These are phyloP conservation scores for Bolboschoenoplectus hybrid DNA, from an alignment of 202 grass and related monocot species.

Conservation along the genomic window DNA sequence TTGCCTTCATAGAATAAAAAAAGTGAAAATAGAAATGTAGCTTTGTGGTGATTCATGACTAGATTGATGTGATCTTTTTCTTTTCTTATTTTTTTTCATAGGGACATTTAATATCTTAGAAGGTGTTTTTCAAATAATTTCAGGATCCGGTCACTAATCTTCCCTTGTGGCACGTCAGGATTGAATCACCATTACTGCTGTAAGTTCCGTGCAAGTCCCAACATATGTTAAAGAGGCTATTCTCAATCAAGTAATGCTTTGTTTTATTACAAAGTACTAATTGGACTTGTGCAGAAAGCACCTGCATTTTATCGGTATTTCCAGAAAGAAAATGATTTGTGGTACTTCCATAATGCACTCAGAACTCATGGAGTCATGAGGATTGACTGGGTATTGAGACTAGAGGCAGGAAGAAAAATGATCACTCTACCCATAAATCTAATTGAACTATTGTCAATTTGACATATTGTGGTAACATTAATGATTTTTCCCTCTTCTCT, in stretches of 20 bases:
- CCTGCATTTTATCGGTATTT: slow-evolving; percentile 20
- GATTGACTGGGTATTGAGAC: background rate
- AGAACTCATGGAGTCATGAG: background rate
- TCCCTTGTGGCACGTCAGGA: slow-evolving; percentile 64
- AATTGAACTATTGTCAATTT: background rate
- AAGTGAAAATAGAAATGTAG: background rate
- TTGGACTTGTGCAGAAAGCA: background rate
- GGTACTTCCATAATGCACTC: slow-evolving; percentile 5
- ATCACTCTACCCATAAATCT: background rate
- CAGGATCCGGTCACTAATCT: slow-evolving; percentile 95
- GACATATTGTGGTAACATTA: background rate
- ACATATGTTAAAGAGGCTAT: slow-evolving; percentile 19
- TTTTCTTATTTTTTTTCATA: slow-evolving; percentile 22
- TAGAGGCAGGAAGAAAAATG: background rate
- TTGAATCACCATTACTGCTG: slow-evolving; percentile 69
- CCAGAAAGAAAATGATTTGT: slow-evolving; percentile 5
- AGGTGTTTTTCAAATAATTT: slow-evolving; percentile 48
- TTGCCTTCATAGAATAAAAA: background rate
- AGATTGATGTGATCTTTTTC: background rate
- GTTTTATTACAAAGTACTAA: background rate
- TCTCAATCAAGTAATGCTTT: background rate
- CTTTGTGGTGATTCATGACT: slow-evolving; percentile 9
- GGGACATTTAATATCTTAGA: background rate
- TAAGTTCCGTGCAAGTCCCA: slow-evolving; percentile 46
- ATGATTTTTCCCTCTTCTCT: background rate